Conservation (phyloP, 1,284 basidiomycete species). For the Papiliotrema flavescens region DNA sequence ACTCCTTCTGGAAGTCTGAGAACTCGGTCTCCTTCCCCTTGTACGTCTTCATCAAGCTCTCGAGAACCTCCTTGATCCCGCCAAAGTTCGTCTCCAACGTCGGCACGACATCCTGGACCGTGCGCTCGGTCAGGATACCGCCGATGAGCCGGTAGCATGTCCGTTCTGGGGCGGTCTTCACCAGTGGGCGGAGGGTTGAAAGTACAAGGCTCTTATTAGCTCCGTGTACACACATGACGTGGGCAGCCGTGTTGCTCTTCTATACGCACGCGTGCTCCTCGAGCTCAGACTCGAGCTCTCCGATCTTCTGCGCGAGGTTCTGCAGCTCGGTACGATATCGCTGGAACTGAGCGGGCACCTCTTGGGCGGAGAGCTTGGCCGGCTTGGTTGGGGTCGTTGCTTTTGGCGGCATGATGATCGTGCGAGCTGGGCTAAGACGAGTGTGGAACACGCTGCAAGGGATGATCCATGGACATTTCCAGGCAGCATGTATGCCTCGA, state of each 20-base stretch:
- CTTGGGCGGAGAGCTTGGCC: constrained; percentile 30
- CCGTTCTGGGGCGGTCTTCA: constrained; percentile 77
- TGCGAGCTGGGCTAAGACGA: no score
- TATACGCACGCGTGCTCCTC: constrained; percentile 67
- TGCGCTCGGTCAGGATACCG: constrained; percentile 91
- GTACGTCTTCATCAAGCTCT: constrained; percentile 75
- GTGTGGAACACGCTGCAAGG: no score
- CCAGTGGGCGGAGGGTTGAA: constrained; percentile 65
- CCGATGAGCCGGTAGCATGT: constrained; percentile 97
- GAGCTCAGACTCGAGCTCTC: constrained; percentile 86
- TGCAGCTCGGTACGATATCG: constrained; percentile 78
- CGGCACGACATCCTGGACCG: constrained; percentile 91
- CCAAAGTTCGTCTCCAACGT: constrained; percentile 78
- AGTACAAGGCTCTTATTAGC: constrained; percentile 70
- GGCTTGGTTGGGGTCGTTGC: constrained; percentile 16
- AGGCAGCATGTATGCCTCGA: no score
- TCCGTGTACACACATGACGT: not conserved
- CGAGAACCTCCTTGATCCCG: constrained; percentile 78
- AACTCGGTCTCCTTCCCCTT: constrained; percentile 82
- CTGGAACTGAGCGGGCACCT: constrained; percentile 44
- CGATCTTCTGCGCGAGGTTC: constrained; percentile 80
- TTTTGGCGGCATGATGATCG: constrained; percentile 37
- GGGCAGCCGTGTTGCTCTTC: not conserved
- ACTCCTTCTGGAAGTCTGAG: constrained; percentile 73
- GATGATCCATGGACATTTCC: not conserved